phyloP scores from a whole-genome alignment of 345 rosid genomes.

The Raphanus sativus region DNA sequence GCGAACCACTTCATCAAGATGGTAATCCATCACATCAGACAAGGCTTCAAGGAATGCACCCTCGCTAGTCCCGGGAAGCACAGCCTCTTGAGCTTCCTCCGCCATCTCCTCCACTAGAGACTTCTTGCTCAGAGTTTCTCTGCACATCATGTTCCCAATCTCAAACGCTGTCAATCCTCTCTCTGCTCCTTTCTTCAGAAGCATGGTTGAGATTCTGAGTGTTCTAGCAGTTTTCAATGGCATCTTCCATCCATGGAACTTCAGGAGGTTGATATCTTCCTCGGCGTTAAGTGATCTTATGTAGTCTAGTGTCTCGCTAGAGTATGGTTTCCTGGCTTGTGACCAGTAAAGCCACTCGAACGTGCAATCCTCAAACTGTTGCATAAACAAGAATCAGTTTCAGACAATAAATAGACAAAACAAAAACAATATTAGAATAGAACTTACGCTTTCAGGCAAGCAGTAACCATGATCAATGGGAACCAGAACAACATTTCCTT shows the following conservation, averaged over 20 bases:
- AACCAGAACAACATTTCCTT: conserved; percentile 49
- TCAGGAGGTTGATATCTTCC: conserved; percentile 62
- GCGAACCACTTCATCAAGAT: conserved; percentile 32
- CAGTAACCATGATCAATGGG: conserved; percentile 97
- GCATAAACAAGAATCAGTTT: conserved; percentile 4
- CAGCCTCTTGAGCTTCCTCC: conserved; percentile 36
- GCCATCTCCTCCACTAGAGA: conserved; percentile 46
- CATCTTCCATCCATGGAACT: conserved; percentile 75
- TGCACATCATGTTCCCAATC: conserved; percentile 81
- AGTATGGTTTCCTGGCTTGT: conserved; percentile 68
- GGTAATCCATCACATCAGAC: conserved; percentile 33
- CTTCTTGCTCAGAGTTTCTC: conserved; percentile 58
- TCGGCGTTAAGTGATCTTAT: conserved; percentile 66
- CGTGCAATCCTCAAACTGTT: conserved; percentile 92
- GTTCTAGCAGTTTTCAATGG: conserved; percentile 54
- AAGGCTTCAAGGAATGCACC: conserved; percentile 31
- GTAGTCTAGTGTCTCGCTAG: conserved; percentile 53
- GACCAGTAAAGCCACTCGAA: conserved; percentile 97
- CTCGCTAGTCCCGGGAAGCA: conserved; percentile 41
- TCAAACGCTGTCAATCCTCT: conserved; percentile 71
- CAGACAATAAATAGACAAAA: background rate
- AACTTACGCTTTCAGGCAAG: conserved; percentile 76
- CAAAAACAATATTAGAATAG: background rate
- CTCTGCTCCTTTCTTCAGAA: conserved; percentile 73
- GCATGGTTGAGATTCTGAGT: conserved; percentile 76